Evolutionary conservation across 2,329 filamentous ascomycete species (phyloP), one percentile per base, ranked within the genome.

Genomic region (Curvularia sp.): DNA sequence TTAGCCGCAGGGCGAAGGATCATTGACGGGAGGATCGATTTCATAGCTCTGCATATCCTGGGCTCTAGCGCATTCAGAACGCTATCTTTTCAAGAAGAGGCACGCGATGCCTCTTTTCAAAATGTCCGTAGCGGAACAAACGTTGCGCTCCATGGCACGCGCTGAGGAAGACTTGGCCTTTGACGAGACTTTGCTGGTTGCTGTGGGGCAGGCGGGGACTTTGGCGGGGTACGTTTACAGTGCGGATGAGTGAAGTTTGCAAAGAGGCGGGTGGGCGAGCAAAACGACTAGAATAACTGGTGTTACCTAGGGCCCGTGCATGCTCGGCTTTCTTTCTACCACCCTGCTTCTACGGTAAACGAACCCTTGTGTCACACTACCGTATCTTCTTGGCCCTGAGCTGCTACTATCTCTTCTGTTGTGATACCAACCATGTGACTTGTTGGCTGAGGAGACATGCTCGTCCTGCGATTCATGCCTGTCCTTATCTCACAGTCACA

Each of bases 1-100:
- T 66, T 61, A 66, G 65, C 61, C 62, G 60, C 50, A 59, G 55
- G 60, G 53, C 50, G 39, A 49, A 20, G 26, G 26, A 57, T 47
- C 57, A 58, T 58, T 33, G 31, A 48, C 56, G 42, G 26, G 24
- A 28, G 42, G 28, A 47, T 53, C 41, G 33, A 50, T 8, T 28
- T 51, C 38, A 35, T 20, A 55, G n/a, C 35, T 49, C 12, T 49
- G 35, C 33, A 42, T 8, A 54, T 20, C 46, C 33, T 10, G n/a
- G 15, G 31, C 15, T 55, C 26, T 41, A 58, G 52, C 52, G 41
- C 41, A 47, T 47, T 33, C 22, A 55, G 43, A 13, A 41, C 39
- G 41, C 41, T 38, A 15, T 49, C 22, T 30, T 7, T 26, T 46
- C 8, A 28, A 38, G 31, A 41, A 48, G 18, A 52, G 57, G 54